Percentiles rank a stretch among this genome's conserved stretches.
Conservation (phyloP, 108 stramenopile species). For the Skeletonema potamos region DNA sequence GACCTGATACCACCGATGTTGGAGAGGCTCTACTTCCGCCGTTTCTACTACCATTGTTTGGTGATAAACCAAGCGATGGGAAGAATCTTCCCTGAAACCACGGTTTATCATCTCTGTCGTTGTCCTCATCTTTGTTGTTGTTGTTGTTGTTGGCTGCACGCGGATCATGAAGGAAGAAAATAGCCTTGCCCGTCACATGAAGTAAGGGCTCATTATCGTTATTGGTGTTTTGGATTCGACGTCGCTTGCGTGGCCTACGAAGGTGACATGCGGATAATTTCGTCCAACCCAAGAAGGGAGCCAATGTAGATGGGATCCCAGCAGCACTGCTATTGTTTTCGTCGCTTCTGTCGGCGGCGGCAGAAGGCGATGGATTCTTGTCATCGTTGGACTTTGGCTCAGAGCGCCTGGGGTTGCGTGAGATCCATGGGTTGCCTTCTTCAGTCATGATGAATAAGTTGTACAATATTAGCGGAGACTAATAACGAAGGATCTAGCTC, state of each 20-base stretch:
- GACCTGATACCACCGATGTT: conserved; percentile 1
- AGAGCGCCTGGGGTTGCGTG: neutral
- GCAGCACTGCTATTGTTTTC: neutral
- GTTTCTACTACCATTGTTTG: neutral
- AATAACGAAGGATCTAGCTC: no score
- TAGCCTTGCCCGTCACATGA: conserved; percentile 45
- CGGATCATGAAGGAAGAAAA: conserved; percentile 61
- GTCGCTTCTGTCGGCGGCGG: neutral
- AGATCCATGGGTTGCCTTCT: neutral
- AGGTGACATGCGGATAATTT: conserved; percentile 14
- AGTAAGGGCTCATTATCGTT: neutral
- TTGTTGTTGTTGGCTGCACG: neutral
- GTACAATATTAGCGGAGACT: no score
- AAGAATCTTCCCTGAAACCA: conserved; percentile 85
- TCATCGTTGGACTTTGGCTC: neutral
- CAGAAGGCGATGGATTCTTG: neutral
- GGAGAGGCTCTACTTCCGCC: neutral
- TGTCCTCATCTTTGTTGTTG: neutral
- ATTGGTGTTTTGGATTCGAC: neutral
- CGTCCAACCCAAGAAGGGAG: conserved; percentile 33
- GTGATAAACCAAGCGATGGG: conserved; percentile 1
- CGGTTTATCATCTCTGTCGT: neutral
- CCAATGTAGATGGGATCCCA: conserved; percentile 8
- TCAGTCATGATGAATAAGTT: neutral
- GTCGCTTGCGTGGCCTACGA: neutral